Conservation (phyloP, 2,329 filamentous ascomycete species). For the Ceratocystis ficicola region DNA sequence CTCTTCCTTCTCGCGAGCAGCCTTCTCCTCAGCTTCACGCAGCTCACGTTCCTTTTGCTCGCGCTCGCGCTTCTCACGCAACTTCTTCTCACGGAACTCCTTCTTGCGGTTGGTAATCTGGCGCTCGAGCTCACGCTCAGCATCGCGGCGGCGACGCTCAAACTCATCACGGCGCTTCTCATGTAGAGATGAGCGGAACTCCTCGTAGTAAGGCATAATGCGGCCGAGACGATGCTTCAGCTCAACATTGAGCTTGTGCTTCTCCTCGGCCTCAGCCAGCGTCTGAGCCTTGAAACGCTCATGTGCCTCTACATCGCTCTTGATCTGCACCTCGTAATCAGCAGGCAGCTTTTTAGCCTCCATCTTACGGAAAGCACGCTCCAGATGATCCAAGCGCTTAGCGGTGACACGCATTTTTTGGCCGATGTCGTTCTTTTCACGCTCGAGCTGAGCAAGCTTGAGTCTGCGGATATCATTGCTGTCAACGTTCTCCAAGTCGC, state of each 20-base stretch:
- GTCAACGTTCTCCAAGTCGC: constrained; percentile 76
- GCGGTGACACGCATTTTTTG: constrained; percentile 83
- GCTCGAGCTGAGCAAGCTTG: constrained; percentile 90
- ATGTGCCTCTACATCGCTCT: constrained; percentile 66
- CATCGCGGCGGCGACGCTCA: constrained; percentile 81
- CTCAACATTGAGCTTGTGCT: constrained; percentile 84
- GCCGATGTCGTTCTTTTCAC: constrained; percentile 92
- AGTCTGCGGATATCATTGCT: constrained; percentile 82
- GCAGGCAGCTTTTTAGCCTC: constrained; percentile 81
- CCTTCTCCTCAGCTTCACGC: constrained; percentile 76
- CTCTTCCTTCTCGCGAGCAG: constrained; percentile 72
- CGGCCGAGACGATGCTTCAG: constrained; percentile 85
- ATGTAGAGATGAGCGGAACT: constrained; percentile 69
- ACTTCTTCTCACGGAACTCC: constrained; percentile 71
- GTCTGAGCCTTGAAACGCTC: constrained; percentile 67
- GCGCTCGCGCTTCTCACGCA: constrained; percentile 69
- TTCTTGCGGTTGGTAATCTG: constrained; percentile 80
- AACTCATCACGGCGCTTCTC: constrained; percentile 89
- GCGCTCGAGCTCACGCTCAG: constrained; percentile 84
- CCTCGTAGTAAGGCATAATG: constrained; percentile 72
- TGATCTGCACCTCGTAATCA: constrained; percentile 74
- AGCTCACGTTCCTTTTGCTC: constrained; percentile 71
- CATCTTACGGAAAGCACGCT: constrained; percentile 92
- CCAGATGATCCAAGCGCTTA: constrained; percentile 92
- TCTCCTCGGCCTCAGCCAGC: constrained; percentile 65